Base-by-base conservation (phyloP, 2,329 filamentous ascomycete species). In the Emericellopsis atlantica region DNA sequence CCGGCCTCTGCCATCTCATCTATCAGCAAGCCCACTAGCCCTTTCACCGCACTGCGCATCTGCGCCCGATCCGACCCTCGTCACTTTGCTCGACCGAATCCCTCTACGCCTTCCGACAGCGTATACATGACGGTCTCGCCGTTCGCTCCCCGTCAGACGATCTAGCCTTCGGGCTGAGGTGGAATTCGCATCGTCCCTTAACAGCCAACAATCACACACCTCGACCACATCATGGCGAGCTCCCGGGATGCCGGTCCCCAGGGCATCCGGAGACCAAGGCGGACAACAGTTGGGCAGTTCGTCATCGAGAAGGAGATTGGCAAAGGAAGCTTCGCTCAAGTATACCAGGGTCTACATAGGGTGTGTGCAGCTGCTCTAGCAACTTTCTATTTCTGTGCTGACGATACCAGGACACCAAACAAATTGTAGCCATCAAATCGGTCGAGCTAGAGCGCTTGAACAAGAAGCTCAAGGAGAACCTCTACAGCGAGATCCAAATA, bases 301-400 rank as follows among this genome's bases (percentile, higher is more conserved):
- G 74, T 76, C 53, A 80, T 90, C 54, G 77, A 88, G 51, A 80
- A 84, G 51, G 86, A 95, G 66, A 95, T 96, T 58, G 92, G 92
- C 48, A 92, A 92, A 66, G 92, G 92, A 47, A 96, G 92, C 67
- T 98, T 96, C 69, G 92, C 92, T 49, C 88, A 88, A 50, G 92
- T 98, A 49, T 96, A 92, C 60, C 78, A 84, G 58, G 88, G 85
- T 48, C 79, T 80, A 51, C 85, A 93, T 64, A 83, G 83, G 66
- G 88, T 94, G 45, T 38, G 49, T 40, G 36, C 40, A 5, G 15
- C 24, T 9, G 9, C 33, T 22, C 38, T 40, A 4, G 32, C 12
- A 21, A 7, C 5, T 10, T 16, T 18, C 3, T 24, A 10, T 23
- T 23, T 39, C 24, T 11, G 12, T 46, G 43, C 46, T 46, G 37